Percentiles rank a stretch among this genome's conserved stretches.
These are phyloP conservation scores for Ogataea nitratoaversa DNA, from an alignment of 805 yeast genomes.

Conservation along the genomic window DNA sequence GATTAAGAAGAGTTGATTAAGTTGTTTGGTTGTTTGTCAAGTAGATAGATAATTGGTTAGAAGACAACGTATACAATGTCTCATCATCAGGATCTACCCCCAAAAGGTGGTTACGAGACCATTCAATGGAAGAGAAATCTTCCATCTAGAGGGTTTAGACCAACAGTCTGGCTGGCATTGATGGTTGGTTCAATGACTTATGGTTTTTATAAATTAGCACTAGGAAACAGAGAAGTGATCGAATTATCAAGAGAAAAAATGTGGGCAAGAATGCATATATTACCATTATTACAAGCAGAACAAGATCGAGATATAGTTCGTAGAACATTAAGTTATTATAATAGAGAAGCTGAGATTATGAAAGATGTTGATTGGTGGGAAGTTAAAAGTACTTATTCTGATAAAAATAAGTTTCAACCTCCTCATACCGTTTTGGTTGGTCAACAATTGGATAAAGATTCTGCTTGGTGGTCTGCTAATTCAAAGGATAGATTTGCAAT, in stretches of 20 bases:
- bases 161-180: slow-evolving; percentile 64
- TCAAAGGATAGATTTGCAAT: slow-evolving; percentile 27
- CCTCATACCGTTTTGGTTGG: slow-evolving; percentile 34
- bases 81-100: slow-evolving; percentile 73
- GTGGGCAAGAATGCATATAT: slow-evolving; percentile 71
- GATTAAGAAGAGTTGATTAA: too few relatives aligned
- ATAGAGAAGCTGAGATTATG: slow-evolving; percentile 68
- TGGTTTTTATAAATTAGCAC: slow-evolving; percentile 64
- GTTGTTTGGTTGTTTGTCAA: not conserved
- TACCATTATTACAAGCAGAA: slow-evolving; percentile 77
- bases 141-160: slow-evolving; percentile 83
- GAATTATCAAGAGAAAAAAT: slow-evolving; percentile 72
- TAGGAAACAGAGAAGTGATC: slow-evolving; percentile 69
- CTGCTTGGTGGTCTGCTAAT: slow-evolving; percentile 26
- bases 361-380: slow-evolving; percentile 60
- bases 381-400: slow-evolving; percentile 38
- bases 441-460: slow-evolving; percentile 31
- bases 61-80: slow-evolving; percentile 17
- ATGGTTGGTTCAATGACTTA: slow-evolving; percentile 60
- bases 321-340: slow-evolving; percentile 59
- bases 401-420: slow-evolving; percentile 32
- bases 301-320: slow-evolving; percentile 75
- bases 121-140: slow-evolving; percentile 87
- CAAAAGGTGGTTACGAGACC: slow-evolving; percentile 79
- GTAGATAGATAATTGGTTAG: not conserved